Evolutionary conservation across 345 rosid genomes (phyloP), one percentile per base, ranked within the genome.

Genomic region (Linum tenue): DNA sequence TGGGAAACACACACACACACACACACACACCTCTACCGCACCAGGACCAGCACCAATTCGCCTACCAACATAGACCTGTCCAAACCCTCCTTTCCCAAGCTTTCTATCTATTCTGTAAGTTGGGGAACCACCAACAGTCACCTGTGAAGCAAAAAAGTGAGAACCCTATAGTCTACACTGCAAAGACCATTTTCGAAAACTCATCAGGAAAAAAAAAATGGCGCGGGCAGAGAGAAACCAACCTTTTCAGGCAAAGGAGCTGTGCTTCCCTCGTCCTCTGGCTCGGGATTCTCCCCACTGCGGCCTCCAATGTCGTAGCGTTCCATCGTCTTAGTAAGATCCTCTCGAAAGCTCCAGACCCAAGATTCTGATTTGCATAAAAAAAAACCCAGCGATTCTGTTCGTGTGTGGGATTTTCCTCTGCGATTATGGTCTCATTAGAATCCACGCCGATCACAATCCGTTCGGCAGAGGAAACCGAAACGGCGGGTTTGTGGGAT

Each of bases 31-130:
- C 92, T 88, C 92, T 61, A 78, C 11, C 66, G 99, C 96, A 68
- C 87, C 94, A 1, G 92, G 78, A 8, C 94, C 97, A 57, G 69
- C 74, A 37, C 86, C 82, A 56, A 76, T 69, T 51, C 92, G 82
- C 5, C 90, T 74, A 62, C 99, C 99, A 63, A 90, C 96, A 79
- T 84, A 92, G 2, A 92, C 99, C 75, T 90, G 99, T 55, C 99
- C 99, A 71, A 92, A 92, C 37, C 98, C 98, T 76, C 98, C 98
- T 83, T 92, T 92, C 3, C 98, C 98, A 42, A 90, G 79, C 60
- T 88, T 92, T 56, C 82, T 90, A 16, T 85, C 99, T 74, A 86
- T 70, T 72, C 77, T 88, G 69, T 90, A 92, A 56, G 72, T 38
- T 0, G 98, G 98, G 3, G 98, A 92, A 69, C 87, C 86, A 65